These are phyloP conservation scores for Tricholoma sp. DNA, from an alignment of 768 basidiomycete species.

Conservation along the genomic window DNA sequence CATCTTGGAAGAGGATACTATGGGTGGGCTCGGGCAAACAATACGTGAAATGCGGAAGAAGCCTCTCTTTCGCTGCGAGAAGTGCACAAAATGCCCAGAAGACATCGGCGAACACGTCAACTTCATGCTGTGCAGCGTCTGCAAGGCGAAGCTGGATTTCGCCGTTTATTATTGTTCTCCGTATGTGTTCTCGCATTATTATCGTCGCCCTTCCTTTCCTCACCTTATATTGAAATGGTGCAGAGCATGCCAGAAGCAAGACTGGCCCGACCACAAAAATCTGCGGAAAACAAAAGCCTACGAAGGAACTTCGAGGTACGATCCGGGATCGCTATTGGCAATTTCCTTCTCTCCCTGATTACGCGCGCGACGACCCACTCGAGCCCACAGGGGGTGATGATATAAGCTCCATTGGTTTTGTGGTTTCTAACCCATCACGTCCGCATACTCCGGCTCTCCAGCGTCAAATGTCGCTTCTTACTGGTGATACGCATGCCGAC, in stretches of 20 bases:
- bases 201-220: background rate
- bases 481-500: background rate
- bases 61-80: conserved; percentile 16
- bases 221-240: background rate
- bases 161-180: conserved; percentile 16
- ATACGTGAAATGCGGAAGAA: conserved; percentile 5
- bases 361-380: too few species aligned
- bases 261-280: too few species aligned
- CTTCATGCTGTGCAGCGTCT: conserved; percentile 19
- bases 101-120: conserved; percentile 11
- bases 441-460: too few species aligned
- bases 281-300: background rate
- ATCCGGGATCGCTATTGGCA: too few species aligned
- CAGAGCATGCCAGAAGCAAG: conserved; percentile 7
- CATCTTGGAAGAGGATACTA: background rate
- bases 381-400: too few species aligned
- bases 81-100: conserved; percentile 14
- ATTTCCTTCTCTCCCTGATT: too few species aligned
- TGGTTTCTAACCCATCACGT: too few species aligned
- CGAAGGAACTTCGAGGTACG: too few species aligned
- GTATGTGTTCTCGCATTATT: background rate
- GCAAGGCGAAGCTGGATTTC: conserved; percentile 15
- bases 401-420: too few species aligned
- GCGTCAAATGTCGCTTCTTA: too few species aligned
- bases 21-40: background rate